A percentile compares a stretch with the other conserved stretches of the same genome.
phyloP scores from a whole-genome alignment of 2,329 filamentous ascomycete genomes.

The Simplicillium aogashimaense region DNA sequence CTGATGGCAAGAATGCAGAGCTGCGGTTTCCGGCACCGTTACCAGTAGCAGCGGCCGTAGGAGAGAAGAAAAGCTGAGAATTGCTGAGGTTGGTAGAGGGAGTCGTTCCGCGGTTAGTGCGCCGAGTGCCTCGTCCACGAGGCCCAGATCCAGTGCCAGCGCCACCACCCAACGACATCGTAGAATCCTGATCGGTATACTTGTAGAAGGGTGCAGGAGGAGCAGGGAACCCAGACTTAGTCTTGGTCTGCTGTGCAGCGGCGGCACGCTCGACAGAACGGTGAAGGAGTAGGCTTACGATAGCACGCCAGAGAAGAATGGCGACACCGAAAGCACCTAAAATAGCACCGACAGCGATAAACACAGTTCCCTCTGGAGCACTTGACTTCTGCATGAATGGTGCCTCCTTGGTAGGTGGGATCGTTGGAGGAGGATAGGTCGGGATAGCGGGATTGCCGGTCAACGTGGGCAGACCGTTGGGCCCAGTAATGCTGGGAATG shows the following conservation, averaged over 20 bases:
- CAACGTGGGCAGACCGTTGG: slow-evolving; percentile 30
- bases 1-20: slow-evolving; percentile 78
- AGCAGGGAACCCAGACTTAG: slow-evolving; percentile 55
- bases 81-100: slow-evolving; percentile 49
- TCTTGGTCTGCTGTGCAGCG: slow-evolving; percentile 57
- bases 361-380: slow-evolving; percentile 86
- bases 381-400: slow-evolving; percentile 86
- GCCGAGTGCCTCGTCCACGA: slow-evolving; percentile 41
- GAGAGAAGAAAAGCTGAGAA: slow-evolving; percentile 86
- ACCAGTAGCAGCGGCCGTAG: slow-evolving; percentile 67
- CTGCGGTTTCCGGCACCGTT: slow-evolving; percentile 53
- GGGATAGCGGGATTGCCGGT: slow-evolving; percentile 27
- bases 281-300: slow-evolving; percentile 85
- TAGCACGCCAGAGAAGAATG: slow-evolving; percentile 78
- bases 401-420: slow-evolving; percentile 75
- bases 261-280: slow-evolving; percentile 82
- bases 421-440: slow-evolving; percentile 60
- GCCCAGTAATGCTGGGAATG: slow-evolving; percentile 5
- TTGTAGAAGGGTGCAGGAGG: slow-evolving; percentile 54
- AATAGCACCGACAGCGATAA: slow-evolving; percentile 86
- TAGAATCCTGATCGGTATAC: slow-evolving; percentile 49
- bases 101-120: slow-evolving; percentile 40
- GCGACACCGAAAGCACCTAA: slow-evolving; percentile 73
- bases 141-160: slow-evolving; percentile 39
- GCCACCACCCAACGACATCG: slow-evolving; percentile 37